Conservation (phyloP, 768 basidiomycete genomes). For the Leccinum rimulosum region DNA sequence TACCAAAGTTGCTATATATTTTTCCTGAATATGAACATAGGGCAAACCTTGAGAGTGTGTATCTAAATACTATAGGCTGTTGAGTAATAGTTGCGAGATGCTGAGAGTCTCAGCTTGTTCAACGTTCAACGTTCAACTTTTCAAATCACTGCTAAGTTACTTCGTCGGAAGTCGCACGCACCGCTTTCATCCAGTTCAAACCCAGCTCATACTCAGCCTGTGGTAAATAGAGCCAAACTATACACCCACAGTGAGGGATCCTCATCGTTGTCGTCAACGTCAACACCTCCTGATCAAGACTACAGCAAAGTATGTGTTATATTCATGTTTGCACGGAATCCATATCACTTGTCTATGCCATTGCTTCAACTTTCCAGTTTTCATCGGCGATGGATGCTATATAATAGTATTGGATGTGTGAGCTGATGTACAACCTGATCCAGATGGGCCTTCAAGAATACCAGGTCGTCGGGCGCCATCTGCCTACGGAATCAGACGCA, state of each 20-base stretch:
- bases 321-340: neutral
- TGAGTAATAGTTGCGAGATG: neutral
- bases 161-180: too few relatives aligned
- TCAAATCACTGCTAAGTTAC: neutral
- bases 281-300: conserved; percentile 27
- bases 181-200: neutral
- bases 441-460: conserved; percentile 86
- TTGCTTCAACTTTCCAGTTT: neutral
- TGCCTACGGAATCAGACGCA: conserved; percentile 90
- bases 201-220: conserved; percentile 11
- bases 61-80: neutral
- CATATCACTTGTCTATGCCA: neutral
- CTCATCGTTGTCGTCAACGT: conserved; percentile 28
- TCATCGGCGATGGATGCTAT: conserved; percentile 33
- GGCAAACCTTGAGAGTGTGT: neutral
- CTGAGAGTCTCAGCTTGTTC: neutral
- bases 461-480: conserved; percentile 96
- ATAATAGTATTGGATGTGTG: conserved; percentile 15
- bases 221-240: conserved; percentile 29
- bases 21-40: neutral
- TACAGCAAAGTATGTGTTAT: conserved; percentile 29
- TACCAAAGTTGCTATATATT: conserved; percentile 34
- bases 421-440: conserved; percentile 13
- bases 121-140: neutral
- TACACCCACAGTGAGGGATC: conserved; percentile 6